A percentile compares a stretch with the other conserved stretches of the same genome.
Evolutionary conservation across 2,329 filamentous ascomycete genomes (phyloP).

Genomic region (Calonectria hongkongensis): DNA sequence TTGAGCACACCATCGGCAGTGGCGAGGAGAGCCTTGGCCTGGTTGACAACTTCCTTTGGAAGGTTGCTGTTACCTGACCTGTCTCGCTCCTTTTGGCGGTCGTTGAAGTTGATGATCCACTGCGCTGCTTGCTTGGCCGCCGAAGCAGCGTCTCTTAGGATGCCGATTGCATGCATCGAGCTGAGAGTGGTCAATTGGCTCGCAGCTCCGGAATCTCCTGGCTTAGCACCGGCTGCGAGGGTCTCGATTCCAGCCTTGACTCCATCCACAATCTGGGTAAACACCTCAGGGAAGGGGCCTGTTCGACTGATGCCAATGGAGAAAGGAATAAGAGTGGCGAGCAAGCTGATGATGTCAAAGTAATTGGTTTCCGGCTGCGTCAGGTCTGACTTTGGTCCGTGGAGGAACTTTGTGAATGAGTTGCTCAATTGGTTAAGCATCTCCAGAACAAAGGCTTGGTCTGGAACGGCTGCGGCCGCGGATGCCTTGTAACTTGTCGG

Average conservation of each 20-base stretch:
- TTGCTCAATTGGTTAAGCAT: conserved; percentile 65
- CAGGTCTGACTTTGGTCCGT: conserved; percentile 55
- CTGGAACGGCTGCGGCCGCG: conserved; percentile 60
- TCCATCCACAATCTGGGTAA: conserved; percentile 55
- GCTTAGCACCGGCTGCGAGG: conserved; percentile 47
- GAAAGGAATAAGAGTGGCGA: conserved; percentile 61
- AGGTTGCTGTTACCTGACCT: conserved; percentile 62
- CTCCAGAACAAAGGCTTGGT: conserved; percentile 67
- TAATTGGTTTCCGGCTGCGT: conserved; percentile 66
- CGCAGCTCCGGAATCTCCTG: conserved; percentile 39
- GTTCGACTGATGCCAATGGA: conserved; percentile 51
- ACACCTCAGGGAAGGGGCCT: conserved; percentile 47
- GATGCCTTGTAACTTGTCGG: conserved; percentile 71
- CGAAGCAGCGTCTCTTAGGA: conserved; percentile 62
- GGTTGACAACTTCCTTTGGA: conserved; percentile 60
- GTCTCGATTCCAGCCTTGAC: conserved; percentile 54
- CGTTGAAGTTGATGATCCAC: conserved; percentile 61
- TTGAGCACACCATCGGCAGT: conserved; percentile 57
- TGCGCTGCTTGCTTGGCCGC: conserved; percentile 58
- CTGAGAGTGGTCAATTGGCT: conserved; percentile 53
- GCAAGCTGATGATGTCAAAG: conserved; percentile 65
- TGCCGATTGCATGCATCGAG: conserved; percentile 60
- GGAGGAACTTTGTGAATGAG: conserved; percentile 64
- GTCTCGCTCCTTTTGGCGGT: conserved; percentile 63
- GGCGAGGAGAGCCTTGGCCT: conserved; percentile 59